A percentile compares a stretch with the other conserved stretches of the same genome.
Evolutionary conservation across 768 basidiomycete species (phyloP).

Genomic region (Jaapia argillacea): DNA sequence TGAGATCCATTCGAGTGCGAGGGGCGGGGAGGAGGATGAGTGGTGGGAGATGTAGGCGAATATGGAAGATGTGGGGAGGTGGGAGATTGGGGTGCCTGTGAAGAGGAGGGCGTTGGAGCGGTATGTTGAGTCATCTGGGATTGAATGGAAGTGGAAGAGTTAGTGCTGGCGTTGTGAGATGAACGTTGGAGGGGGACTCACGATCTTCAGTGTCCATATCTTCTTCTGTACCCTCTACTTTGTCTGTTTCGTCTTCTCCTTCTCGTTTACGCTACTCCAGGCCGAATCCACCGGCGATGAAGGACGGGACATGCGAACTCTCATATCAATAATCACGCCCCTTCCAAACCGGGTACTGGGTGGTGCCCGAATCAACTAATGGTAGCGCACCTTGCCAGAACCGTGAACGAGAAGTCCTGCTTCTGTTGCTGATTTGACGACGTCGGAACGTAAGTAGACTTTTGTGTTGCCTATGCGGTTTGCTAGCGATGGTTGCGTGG

Average conservation of each 20-base stretch:
- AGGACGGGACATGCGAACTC: too few species aligned
- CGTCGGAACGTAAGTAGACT: slow-evolving; percentile 75
- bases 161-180: too few species aligned
- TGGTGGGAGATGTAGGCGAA: slow-evolving; percentile 81
- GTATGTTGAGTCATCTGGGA: slow-evolving; percentile 36
- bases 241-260: slow-evolving; percentile 38
- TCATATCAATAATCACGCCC: slow-evolving; percentile 16
- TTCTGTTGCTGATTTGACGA: slow-evolving; percentile 56
- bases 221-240: slow-evolving; percentile 24
- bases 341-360: too few species aligned
- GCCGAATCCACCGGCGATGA: neutral
- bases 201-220: slow-evolving; percentile 16
- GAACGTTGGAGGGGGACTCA: slow-evolving; percentile 3
- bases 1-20: slow-evolving; percentile 81
- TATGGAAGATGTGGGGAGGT: slow-evolving; percentile 65
- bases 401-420: slow-evolving; percentile 22
- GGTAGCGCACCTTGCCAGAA: too few species aligned
- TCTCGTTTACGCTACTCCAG: slow-evolving; percentile 8
- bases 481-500: slow-evolving; percentile 30
- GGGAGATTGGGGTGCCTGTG: slow-evolving; percentile 62
- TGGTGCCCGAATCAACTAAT: too few species aligned
- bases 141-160: too few species aligned
- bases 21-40: slow-evolving; percentile 57
- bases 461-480: slow-evolving; percentile 64
- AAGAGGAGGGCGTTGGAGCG: slow-evolving; percentile 64